Evolutionary conservation across 352 stramenopile species (phyloP), one percentile per base, ranked within the genome.

Genomic region (Phytophthora idaei): DNA sequence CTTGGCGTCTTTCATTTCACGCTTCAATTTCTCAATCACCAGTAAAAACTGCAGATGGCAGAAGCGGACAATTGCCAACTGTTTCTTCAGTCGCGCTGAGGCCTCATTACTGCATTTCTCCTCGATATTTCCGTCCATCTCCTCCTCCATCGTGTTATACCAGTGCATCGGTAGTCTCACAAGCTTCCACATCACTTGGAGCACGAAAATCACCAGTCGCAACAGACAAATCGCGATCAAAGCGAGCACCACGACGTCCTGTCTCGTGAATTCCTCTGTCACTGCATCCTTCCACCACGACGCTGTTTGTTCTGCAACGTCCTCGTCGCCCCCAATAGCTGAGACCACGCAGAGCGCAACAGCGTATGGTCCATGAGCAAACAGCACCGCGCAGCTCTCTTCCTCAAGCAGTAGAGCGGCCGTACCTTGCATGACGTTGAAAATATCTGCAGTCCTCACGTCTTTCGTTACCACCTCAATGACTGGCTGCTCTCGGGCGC

Each of bases 391-490:
- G 29, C 37, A 64, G 27, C 31, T 57, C 12, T 11, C 2, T 21
- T 52, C 36, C 29, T 52, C 12, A 9, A 28, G 10, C 28, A 37
- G 27, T 25, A 50, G 1, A 44, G 9, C 32, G 25, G 61, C n/a
- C 62, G 51, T 80, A 84, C 79, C 70, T 79, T 82, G 42, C 54
- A 85, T 73, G n/a, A 81, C 65, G 36, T 69, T 74, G 50, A 78
- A 80, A 64, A 88, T 73, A 45, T 88, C 79, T 0, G 79, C 74
- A 37, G 76, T 81, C 50, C 57, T 68, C 54, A 88, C 81, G 57
- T 88, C 79, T 57, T 76, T 80, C 25, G 77, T 73, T 11, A 84
- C 69, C 9, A 88, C 71, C 51, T 85, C 71, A 39, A 88, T 77
- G 21, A 81, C 61, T 48, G 69, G 72, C 9, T 63, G 77, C 54